These are phyloP conservation scores for Selenicereus undatus DNA, from an alignment of 148 eudicot species.

Conservation along the genomic window DNA sequence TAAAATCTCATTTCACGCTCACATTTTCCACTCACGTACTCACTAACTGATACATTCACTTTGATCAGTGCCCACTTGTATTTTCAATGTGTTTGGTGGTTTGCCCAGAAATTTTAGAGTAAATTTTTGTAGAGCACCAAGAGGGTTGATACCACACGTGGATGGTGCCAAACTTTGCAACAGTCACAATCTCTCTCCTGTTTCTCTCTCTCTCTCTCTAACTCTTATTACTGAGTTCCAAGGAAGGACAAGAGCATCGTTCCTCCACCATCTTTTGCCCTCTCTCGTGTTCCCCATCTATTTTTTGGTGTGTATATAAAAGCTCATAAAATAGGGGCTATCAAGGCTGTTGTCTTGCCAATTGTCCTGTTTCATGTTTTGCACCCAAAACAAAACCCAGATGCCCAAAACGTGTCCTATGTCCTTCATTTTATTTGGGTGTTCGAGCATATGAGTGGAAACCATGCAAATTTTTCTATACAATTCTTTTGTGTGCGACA, in stretches of 20 bases:
- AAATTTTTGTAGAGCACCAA: constrained; percentile 21
- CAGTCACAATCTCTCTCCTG: neutral
- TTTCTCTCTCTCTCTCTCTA: neutral
- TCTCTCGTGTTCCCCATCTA: constrained; percentile 13
- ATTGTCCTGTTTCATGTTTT: constrained; percentile 27
- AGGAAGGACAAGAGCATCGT: constrained; percentile 36
- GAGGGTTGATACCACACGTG: constrained; percentile 36
- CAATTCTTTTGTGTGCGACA: neutral
- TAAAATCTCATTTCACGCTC: constrained; percentile 14
- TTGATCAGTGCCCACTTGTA: constrained; percentile 13
- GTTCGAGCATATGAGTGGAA: neutral
- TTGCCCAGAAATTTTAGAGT: constrained; percentile 16
- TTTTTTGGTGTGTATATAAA: neutral
- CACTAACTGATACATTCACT: constrained; percentile 19
- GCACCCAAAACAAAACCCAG: neutral
- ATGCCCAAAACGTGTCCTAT: constrained; percentile 17
- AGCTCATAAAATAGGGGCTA: neutral
- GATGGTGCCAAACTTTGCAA: constrained; percentile 28
- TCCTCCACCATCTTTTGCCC: constrained; percentile 27
- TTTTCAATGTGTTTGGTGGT: constrained; percentile 1
- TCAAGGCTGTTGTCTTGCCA: constrained; percentile 26
- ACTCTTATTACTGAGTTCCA: constrained; percentile 27
- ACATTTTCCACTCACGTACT: constrained; percentile 19
- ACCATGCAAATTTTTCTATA: neutral
- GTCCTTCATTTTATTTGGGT: neutral